Conservation (phyloP, 176 grass and related monocot species). For the Miscanthus lutarioriparius region DNA sequence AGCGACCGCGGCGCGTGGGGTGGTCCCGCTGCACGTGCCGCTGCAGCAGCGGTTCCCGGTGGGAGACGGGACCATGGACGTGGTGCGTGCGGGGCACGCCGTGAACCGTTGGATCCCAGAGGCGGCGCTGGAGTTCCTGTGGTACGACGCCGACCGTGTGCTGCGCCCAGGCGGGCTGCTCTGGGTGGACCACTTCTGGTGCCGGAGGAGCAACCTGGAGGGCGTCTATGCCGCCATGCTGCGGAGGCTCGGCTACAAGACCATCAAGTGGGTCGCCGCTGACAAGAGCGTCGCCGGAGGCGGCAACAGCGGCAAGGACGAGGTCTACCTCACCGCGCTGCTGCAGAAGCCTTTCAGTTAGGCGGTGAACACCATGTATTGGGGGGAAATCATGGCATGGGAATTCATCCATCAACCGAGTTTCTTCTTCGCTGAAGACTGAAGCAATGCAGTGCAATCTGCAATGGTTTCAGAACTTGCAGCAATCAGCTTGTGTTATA, state of each 20-base stretch:
- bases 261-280: conserved; percentile 76
- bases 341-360: conserved; percentile 71
- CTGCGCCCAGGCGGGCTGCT: conserved; percentile 75
- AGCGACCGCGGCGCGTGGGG: conserved; percentile 64
- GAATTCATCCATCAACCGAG: not conserved
- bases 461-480: not conserved
- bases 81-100: conserved; percentile 84
- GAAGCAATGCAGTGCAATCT: not conserved
- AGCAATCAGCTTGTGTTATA: not conserved
- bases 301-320: conserved; percentile 40
- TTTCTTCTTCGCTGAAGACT: not conserved
- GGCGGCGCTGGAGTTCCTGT: conserved; percentile 76
- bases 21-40: conserved; percentile 83
- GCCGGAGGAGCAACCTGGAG: conserved; percentile 60
- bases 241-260: conserved; percentile 58
- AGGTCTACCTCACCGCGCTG: conserved; percentile 83
- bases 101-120: conserved; percentile 96
- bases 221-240: conserved; percentile 65
- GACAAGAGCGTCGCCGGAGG: conserved; percentile 49
- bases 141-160: conserved; percentile 86
- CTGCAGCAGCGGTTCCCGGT: conserved; percentile 88
- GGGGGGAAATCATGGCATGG: not conserved
- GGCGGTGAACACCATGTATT: not conserved
- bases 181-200: conserved; percentile 94
- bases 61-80: conserved; percentile 69